phyloP scores from a whole-genome alignment of 2,329 filamentous ascomycete genomes.

The Epichloe festucae region DNA sequence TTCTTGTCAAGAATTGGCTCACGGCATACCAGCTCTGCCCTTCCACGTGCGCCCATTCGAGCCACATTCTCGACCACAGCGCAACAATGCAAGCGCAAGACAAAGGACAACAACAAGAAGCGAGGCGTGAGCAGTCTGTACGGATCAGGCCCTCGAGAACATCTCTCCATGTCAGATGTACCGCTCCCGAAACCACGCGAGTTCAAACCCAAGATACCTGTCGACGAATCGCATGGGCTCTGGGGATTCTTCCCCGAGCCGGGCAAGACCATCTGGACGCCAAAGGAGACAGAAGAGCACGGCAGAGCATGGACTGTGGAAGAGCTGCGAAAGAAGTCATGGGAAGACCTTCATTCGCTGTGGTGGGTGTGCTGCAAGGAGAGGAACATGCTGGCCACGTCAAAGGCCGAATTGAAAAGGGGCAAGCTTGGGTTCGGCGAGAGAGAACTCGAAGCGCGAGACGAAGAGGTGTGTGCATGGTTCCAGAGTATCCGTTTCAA shows the following conservation, averaged over 20 bases:
- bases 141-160: constrained; percentile 60
- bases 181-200: constrained; percentile 59
- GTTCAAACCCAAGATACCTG: constrained; percentile 42
- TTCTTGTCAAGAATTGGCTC: constrained; percentile 9
- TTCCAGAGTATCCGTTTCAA: neutral
- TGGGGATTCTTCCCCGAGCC: constrained; percentile 80
- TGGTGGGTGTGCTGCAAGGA: constrained; percentile 95
- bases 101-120: constrained; percentile 62
- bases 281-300: constrained; percentile 56
- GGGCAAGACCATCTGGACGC: constrained; percentile 55
- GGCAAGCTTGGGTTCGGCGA: constrained; percentile 62
- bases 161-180: constrained; percentile 59
- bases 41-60: constrained; percentile 7
- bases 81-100: constrained; percentile 34
- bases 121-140: constrained; percentile 75
- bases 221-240: constrained; percentile 69
- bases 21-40: constrained; percentile 4
- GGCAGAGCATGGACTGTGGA: constrained; percentile 74
- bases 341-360: constrained; percentile 81
- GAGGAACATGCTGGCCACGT: constrained; percentile 77
- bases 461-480: constrained; percentile 48
- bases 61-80: constrained; percentile 42
- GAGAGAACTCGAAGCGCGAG: constrained; percentile 49
- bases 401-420: constrained; percentile 52
- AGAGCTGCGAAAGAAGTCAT: constrained; percentile 80